Evolutionary conservation across 495 filamentous ascomycete species (phyloP).

Genomic region (Talaromyces stipitatus): DNA sequence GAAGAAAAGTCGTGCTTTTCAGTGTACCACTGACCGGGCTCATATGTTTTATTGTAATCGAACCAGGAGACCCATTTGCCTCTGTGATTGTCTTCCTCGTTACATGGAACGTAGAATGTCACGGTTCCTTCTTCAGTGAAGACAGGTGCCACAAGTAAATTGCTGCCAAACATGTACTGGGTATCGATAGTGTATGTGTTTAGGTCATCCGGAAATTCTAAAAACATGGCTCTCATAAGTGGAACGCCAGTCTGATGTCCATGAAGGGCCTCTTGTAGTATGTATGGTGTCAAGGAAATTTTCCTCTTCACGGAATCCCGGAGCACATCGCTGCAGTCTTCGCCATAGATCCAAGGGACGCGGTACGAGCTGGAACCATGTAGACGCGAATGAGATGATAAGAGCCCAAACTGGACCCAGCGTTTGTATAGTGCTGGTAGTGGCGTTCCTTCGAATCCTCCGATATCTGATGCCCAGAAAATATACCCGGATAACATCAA

Average conservation of each 20-base stretch:
- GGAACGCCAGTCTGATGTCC: constrained; percentile 42
- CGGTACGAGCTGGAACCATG: constrained; percentile 62
- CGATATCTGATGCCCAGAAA: constrained; percentile 67
- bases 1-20: constrained; percentile 37
- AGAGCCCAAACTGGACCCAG: constrained; percentile 65
- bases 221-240: constrained; percentile 52
- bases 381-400: constrained; percentile 60
- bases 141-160: constrained; percentile 51
- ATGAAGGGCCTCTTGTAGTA: constrained; percentile 45
- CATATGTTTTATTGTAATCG: constrained; percentile 32
- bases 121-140: constrained; percentile 52
- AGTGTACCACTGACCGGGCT: constrained; percentile 32
- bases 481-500: constrained; percentile 59
- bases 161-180: constrained; percentile 58
- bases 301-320: constrained; percentile 53
- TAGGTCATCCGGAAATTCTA: constrained; percentile 59
- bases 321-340: constrained; percentile 51
- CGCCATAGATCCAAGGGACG: constrained; percentile 64
- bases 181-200: constrained; percentile 55
- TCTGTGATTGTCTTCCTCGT: constrained; percentile 18
- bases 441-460: constrained; percentile 64
- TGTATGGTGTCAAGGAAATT: constrained; percentile 55
- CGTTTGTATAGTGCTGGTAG: constrained; percentile 65
- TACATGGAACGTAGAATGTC: constrained; percentile 52
- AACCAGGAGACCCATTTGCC: constrained; percentile 49